These are phyloP conservation scores for Fragosphaeria purpurea DNA, from an alignment of 2,329 filamentous ascomycete genomes.

Conservation along the genomic window DNA sequence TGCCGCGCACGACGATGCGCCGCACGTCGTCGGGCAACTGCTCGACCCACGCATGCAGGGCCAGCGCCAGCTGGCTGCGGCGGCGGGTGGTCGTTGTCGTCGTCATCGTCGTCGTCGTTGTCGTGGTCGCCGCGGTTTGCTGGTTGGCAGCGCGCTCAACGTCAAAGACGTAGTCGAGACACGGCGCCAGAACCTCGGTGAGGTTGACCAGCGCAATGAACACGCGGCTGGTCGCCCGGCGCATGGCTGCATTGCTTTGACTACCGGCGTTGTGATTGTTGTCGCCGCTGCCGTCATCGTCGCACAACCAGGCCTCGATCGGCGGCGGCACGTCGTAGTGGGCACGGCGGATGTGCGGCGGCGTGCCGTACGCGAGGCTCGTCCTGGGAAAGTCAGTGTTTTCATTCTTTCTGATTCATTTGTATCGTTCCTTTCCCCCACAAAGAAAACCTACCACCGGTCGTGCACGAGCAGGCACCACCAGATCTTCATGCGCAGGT, in stretches of 20 bases:
- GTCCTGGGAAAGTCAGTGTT: constrained; percentile 12
- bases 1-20: neutral
- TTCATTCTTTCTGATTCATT: no score
- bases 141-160: neutral
- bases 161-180: constrained; percentile 1
- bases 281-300: neutral
- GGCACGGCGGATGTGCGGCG: constrained; percentile 32
- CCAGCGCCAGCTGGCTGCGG: neutral
- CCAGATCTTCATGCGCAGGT: constrained; percentile 43
- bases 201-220: constrained; percentile 36
- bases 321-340: constrained; percentile 37
- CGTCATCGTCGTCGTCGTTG: no score
- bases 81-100: no score
- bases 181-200: constrained; percentile 29
- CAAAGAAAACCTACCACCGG: constrained; percentile 30
- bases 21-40: neutral
- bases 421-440: no score
- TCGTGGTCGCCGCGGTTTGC: no score
- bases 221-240: constrained; percentile 11
- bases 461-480: constrained; percentile 46
- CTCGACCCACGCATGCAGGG: neutral
- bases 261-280: no score
- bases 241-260: neutral
- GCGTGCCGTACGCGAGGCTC: constrained; percentile 43
- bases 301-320: constrained; percentile 3